Conservation (phyloP, 1,139 yeast species). For the Blastobotrys serpentis region DNA sequence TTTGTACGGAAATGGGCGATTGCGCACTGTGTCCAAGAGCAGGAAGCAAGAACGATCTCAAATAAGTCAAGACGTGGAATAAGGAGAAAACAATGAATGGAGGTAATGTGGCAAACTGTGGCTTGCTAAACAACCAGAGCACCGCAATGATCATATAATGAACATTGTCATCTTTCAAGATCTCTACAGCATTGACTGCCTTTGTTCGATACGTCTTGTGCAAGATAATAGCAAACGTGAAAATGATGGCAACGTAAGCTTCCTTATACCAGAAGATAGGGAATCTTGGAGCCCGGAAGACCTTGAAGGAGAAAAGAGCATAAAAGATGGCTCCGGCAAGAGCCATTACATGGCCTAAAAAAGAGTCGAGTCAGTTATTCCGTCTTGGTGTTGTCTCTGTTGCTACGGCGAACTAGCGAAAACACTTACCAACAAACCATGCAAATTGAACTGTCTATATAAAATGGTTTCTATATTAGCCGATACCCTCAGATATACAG, state of each 20-base stretch:
- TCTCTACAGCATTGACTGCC: slow-evolving; percentile 36
- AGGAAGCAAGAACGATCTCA: slow-evolving; percentile 67
- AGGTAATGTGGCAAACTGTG: slow-evolving; percentile 53
- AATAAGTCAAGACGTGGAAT: slow-evolving; percentile 70
- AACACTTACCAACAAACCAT: slow-evolving; percentile 46
- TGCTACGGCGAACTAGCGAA: too few species aligned
- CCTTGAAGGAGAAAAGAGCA: slow-evolving; percentile 44
- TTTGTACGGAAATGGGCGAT: slow-evolving; percentile 42
- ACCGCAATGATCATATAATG: slow-evolving; percentile 61
- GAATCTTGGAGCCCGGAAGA: slow-evolving; percentile 35
- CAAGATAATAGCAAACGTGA: slow-evolving; percentile 75
- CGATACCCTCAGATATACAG: too few species aligned
- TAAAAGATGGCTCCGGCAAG: slow-evolving; percentile 56
- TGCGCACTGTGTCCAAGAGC: slow-evolving; percentile 51
- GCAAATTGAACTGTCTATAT: slow-evolving; percentile 52
- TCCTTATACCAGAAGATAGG: slow-evolving; percentile 56
- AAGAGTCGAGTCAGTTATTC: not conserved
- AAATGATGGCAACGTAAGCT: slow-evolving; percentile 63
- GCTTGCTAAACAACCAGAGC: slow-evolving; percentile 56
- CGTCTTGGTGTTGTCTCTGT: too few species aligned
- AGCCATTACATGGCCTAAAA: slow-evolving; percentile 60
- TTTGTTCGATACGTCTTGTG: slow-evolving; percentile 49
- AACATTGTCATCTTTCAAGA: slow-evolving; percentile 61
- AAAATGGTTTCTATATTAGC: slow-evolving; percentile 1
- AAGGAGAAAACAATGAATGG: slow-evolving; percentile 70